Conservation (phyloP, 768 basidiomycete species). For the Xerocomus potaroensis region DNA sequence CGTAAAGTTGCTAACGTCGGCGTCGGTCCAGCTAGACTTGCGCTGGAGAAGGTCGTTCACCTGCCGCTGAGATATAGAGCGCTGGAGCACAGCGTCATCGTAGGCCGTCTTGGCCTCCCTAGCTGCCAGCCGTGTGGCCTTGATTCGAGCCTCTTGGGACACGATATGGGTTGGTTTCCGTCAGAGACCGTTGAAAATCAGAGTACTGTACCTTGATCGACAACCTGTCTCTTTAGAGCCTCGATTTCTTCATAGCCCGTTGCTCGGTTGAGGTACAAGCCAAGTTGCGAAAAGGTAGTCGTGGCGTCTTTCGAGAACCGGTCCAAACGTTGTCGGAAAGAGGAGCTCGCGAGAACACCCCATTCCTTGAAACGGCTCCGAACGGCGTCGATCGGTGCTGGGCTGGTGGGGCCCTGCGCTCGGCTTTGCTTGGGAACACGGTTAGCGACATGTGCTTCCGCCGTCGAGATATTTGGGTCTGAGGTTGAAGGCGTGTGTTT, state of each 20-base stretch:
- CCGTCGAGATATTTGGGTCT: constrained; percentile 1
- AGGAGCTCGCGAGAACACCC: constrained; percentile 35
- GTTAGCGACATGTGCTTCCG: background rate
- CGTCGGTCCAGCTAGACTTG: constrained; percentile 89
- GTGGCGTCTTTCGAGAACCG: constrained; percentile 54
- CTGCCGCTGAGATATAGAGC: constrained; percentile 87
- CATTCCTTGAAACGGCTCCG: constrained; percentile 41
- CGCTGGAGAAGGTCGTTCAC: constrained; percentile 94
- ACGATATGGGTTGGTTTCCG: constrained; percentile 8
- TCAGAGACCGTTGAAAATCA: background rate
- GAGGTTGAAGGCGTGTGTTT: constrained; percentile 4
- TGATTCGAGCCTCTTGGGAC: constrained; percentile 69
- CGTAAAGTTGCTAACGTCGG: constrained; percentile 85
- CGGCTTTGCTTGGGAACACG: background rate
- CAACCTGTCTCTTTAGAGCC: constrained; percentile 69
- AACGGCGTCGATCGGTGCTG: constrained; percentile 25
- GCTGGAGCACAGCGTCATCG: constrained; percentile 71
- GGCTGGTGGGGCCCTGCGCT: background rate
- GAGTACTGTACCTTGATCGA: constrained; percentile 64
- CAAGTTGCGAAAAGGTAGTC: constrained; percentile 66
- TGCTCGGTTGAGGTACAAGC: constrained; percentile 74
- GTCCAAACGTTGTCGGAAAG: constrained; percentile 50
- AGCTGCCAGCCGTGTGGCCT: constrained; percentile 60
- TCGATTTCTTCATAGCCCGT: constrained; percentile 95
- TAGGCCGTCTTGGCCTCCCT: constrained; percentile 70